Conservation (phyloP, 169 alveolate genomes). For the Plasmodium sp. region DNA sequence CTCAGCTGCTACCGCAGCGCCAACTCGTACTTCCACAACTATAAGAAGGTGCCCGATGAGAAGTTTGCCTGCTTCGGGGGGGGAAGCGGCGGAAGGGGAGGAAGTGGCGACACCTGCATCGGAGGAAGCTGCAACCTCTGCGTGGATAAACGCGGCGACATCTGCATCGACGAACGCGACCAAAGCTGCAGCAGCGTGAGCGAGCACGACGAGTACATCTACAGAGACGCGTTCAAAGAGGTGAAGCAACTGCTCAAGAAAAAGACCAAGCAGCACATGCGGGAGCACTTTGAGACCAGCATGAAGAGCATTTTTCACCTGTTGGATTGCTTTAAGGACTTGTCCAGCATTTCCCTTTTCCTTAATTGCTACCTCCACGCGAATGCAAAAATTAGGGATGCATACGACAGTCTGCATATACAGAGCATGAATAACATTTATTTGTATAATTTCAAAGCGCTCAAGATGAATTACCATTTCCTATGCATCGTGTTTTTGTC, state of each 20-base stretch:
- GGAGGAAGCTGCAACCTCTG: no score
- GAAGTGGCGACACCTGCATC: background rate
- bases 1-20: conserved; percentile 8
- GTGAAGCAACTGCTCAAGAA: conserved; percentile 17
- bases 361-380: conserved; percentile 20
- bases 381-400: conserved; percentile 22
- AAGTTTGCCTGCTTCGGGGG: background rate
- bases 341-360: conserved; percentile 1
- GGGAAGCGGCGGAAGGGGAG: background rate
- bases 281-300: background rate
- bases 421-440: conserved; percentile 46
- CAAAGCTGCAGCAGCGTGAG: conserved; percentile 1
- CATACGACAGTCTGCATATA: background rate
- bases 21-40: conserved; percentile 43
- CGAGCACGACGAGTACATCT: conserved; percentile 23
- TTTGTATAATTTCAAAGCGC: conserved; percentile 26
- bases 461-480: conserved; percentile 32
- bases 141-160: no score
- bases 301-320: conserved; percentile 25
- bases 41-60: conserved; percentile 4
- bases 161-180: background rate
- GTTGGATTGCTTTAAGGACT: conserved; percentile 37
- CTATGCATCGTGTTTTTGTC: conserved; percentile 16
- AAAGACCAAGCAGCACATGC: conserved; percentile 1
- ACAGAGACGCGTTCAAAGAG: conserved; percentile 32